Base-by-base conservation (phyloP, 257 asterid species). In the Euphrasia confusa region DNA sequence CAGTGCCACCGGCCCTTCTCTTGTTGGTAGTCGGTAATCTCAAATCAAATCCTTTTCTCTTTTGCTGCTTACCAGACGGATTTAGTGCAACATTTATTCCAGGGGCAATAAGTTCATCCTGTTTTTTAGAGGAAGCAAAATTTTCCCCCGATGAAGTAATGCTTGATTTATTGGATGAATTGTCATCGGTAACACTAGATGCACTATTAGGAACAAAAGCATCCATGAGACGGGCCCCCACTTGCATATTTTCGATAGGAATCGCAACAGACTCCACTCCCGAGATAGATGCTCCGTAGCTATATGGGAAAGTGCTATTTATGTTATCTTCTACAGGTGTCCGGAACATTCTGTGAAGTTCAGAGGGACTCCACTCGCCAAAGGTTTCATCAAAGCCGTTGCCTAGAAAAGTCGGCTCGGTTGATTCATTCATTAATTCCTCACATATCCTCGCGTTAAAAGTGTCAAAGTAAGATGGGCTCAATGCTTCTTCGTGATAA, bases 321-420 rank as follows among this genome's bases (percentile, higher is more conserved):
- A 35, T 35, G 7, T 65, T 57, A 67, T 72, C 76, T 44, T 55
- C 54, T 32, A 60, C 64, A 66, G 70, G 72, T 55, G 75, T 56
- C 30, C 81, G 88, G 32, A 79, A 68, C 69, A 80, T 78, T 69
- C 72, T 74, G 48, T 75, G 80, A 58, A 80, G 68, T 70, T 88
- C 94, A 66, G 52, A 67, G 28, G 24, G 24, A 21, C 79, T 82
- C 17, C 65, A 69, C 66, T 55, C 71, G 28, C 44, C 58, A 70
- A 54, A 59, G 63, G 67, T 26, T 57, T 65, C 15, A 40, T 77
- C 75, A 62, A 68, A 72, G 76, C 67, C 75, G 53, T 57, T 39
- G 33, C 64, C 65, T 14, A 53, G 7, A 37, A 47, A 53, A 26
- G 49, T 48, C 32, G 72, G 71, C 60, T 60, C 79, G 35, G 58